Evolutionary conservation across 2,329 filamentous ascomycete species (phyloP).

Genomic region (Pseudocercospora vitis): DNA sequence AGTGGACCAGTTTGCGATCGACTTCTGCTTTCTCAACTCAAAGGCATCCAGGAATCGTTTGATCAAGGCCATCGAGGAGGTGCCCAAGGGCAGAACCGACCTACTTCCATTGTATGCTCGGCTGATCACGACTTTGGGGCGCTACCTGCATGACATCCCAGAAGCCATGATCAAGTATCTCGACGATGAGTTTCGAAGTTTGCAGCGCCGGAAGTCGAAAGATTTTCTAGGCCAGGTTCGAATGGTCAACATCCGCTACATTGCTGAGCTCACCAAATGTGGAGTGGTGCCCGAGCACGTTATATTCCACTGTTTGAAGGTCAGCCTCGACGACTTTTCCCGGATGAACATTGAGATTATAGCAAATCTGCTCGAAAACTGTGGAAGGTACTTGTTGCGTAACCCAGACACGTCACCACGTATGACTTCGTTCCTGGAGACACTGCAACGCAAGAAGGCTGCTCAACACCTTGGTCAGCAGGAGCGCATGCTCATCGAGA

Average conservation of each 20-base stretch:
- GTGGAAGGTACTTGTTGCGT: conserved; percentile 86
- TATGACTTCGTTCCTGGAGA: conserved; percentile 93
- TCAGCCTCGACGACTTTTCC: conserved; percentile 95
- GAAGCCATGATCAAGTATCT: conserved; percentile 89
- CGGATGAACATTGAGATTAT: conserved; percentile 99
- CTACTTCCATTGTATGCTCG: conserved; percentile 89
- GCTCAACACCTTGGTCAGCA: conserved; percentile 94
- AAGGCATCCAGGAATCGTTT: conserved; percentile 95
- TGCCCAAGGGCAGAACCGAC: conserved; percentile 91
- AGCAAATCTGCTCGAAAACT: conserved; percentile 92
- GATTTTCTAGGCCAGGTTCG: conserved; percentile 94
- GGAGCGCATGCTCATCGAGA: conserved; percentile 97
- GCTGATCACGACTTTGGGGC: conserved; percentile 85
- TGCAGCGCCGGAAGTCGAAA: conserved; percentile 95
- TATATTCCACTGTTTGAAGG: conserved; percentile 97
- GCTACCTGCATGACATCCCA: conserved; percentile 91
- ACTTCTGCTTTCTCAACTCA: conserved; percentile 97
- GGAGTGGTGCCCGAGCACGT: conserved; percentile 97
- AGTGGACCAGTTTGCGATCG: conserved; percentile 88
- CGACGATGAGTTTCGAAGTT: conserved; percentile 92
- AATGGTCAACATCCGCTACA: conserved; percentile 92
- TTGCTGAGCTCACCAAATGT: conserved; percentile 96
- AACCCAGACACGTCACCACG: conserved; percentile 90
- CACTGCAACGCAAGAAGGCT: conserved; percentile 90
- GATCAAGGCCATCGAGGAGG: conserved; percentile 87